Percentiles rank a stretch among this genome's conserved stretches.
Evolutionary conservation across 192 early-diverging fungal species (phyloP).

Genomic region (Umbelopsis vinacea): DNA sequence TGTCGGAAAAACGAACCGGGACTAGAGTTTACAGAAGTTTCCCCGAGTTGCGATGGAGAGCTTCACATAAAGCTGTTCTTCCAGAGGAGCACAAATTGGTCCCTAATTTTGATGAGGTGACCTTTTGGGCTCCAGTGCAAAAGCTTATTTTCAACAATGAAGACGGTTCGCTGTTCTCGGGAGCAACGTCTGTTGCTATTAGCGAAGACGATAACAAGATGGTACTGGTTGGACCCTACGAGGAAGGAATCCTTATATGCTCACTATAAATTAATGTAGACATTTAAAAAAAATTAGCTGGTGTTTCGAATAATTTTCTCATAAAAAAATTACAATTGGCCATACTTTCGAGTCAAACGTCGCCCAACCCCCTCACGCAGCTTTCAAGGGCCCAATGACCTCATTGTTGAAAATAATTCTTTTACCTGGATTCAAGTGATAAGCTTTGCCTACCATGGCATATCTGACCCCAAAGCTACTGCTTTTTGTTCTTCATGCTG

Average conservation of each 20-base stretch:
- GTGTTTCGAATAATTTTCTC: not conserved
- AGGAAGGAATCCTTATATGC: not conserved
- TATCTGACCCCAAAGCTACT: constrained; percentile 20
- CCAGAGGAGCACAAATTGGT: not conserved
- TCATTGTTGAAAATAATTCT: not conserved
- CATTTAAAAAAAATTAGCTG: not conserved
- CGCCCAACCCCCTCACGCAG: not conserved
- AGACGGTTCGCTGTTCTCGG: constrained; percentile 1
- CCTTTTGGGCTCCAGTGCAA: not conserved
- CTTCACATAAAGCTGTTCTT: not conserved
- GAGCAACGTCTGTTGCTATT: not conserved
- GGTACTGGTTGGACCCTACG: not conserved
- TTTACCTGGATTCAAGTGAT: not conserved
- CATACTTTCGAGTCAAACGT: not conserved
- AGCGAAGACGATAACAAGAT: not conserved
- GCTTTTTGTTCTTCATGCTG: constrained; percentile 23
- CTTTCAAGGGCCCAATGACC: not conserved
- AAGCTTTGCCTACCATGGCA: not conserved
- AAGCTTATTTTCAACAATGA: constrained; percentile 5
- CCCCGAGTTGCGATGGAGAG: constrained; percentile 2
- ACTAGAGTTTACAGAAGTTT: constrained; percentile 1
- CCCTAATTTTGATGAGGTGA: not conserved
- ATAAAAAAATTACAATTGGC: not conserved
- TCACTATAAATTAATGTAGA: not conserved
- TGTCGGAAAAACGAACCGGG: not conserved